A percentile compares a stretch with the other conserved stretches of the same genome.
phyloP scores from a whole-genome alignment of 768 basidiomycete species.

The Infundibulicybe gibba region DNA sequence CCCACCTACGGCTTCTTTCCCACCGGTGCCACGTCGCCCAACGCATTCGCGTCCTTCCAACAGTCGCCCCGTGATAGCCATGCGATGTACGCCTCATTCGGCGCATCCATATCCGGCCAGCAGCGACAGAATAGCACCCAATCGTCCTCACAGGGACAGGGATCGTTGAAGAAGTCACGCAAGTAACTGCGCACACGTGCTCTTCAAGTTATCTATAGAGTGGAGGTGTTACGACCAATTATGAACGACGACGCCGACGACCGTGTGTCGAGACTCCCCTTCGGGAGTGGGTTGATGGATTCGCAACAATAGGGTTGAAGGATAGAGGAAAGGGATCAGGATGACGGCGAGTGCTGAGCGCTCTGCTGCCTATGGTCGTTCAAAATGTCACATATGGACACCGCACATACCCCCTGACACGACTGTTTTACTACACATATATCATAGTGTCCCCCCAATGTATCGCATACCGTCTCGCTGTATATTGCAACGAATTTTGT shows the following conservation, averaged over 20 bases:
- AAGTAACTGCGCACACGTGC: slow-evolving; percentile 15
- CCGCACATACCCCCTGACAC: slow-evolving; percentile 4
- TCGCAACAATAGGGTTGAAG: too few species aligned
- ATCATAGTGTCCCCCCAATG: slow-evolving; percentile 5
- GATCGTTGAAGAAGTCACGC: slow-evolving; percentile 31
- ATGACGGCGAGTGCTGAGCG: too few species aligned
- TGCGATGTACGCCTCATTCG: slow-evolving; percentile 53
- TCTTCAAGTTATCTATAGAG: neutral
- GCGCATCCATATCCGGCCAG: slow-evolving; percentile 16
- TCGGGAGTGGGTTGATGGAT: too few species aligned
- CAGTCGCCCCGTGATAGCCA: slow-evolving; percentile 61
- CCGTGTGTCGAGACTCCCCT: too few species aligned
- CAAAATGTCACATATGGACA: slow-evolving; percentile 2
- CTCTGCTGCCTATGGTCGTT: neutral
- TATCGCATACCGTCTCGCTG: slow-evolving; percentile 7
- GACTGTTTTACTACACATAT: slow-evolving; percentile 4
- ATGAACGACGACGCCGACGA: neutral
- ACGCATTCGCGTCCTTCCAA: slow-evolving; percentile 53
- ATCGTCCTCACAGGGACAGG: slow-evolving; percentile 18
- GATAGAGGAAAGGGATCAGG: too few species aligned
- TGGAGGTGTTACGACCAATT: slow-evolving; percentile 7
- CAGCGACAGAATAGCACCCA: slow-evolving; percentile 9
- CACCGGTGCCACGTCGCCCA: slow-evolving; percentile 47
- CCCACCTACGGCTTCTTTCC: slow-evolving; percentile 63
- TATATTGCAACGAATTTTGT: neutral